phyloP scores from a whole-genome alignment of 2,329 filamentous ascomycete species.

The Bertia moriformis region DNA sequence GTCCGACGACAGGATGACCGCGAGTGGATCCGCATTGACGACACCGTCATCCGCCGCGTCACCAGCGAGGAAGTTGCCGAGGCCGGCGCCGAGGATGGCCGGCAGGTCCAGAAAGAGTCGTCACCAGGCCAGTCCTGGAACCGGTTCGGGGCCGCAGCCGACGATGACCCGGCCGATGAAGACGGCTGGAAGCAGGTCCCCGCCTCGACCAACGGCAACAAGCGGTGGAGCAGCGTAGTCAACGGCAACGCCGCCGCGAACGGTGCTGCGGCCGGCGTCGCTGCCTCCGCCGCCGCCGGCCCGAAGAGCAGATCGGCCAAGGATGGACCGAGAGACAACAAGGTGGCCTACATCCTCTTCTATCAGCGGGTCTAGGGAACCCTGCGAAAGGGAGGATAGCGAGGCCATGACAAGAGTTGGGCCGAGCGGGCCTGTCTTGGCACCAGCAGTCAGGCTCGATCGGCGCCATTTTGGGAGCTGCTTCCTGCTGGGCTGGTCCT shows the following conservation, averaged over 20 bases:
- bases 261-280: too few relatives aligned
- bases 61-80: conserved; percentile 79
- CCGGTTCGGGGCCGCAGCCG: conserved; percentile 57
- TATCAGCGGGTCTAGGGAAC: conserved; percentile 58
- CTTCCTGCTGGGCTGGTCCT: too few relatives aligned
- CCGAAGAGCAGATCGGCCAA: conserved; percentile 41
- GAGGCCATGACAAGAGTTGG: too few relatives aligned
- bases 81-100: conserved; percentile 70
- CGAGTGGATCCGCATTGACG: conserved; percentile 92
- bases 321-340: conserved; percentile 72
- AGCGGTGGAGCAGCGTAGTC: conserved; percentile 59
- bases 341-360: conserved; percentile 92
- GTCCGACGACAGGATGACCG: conserved; percentile 83
- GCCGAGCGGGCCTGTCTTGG: too few relatives aligned
- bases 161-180: conserved; percentile 53
- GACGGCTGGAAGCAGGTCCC: conserved; percentile 78
- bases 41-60: conserved; percentile 76
- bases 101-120: conserved; percentile 42
- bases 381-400: too few relatives aligned
- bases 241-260: conserved; percentile 47
- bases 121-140: conserved; percentile 36
- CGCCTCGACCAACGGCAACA: conserved; percentile 61
- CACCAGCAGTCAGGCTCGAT: too few relatives aligned
- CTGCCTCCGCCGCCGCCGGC: too few relatives aligned
- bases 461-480: too few relatives aligned